Evolutionary conservation across 2,329 filamentous ascomycete genomes (phyloP).

Genomic region (Gremmenia infestans): DNA sequence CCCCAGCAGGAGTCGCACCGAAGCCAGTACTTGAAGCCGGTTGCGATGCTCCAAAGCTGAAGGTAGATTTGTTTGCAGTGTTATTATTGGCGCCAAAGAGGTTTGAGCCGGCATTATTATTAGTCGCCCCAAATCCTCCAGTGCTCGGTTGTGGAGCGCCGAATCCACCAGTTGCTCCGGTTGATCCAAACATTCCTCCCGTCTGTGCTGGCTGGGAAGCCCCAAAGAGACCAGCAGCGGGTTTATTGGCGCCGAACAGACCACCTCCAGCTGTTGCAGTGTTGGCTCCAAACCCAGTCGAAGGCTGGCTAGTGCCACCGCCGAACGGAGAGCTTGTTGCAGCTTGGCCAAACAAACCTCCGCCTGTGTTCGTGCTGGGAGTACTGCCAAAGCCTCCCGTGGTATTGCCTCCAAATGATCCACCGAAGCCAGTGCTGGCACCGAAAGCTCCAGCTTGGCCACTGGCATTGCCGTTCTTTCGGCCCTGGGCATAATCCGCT

Average conservation of each 20-base stretch:
- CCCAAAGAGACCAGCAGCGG: constrained; percentile 39
- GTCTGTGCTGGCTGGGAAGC: constrained; percentile 15
- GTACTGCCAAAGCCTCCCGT: constrained; percentile 24
- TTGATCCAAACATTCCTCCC: constrained; percentile 34
- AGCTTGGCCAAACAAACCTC: constrained; percentile 37
- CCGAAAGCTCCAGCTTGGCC: constrained; percentile 79
- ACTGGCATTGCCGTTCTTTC: constrained; percentile 75
- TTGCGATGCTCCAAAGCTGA: constrained; percentile 17
- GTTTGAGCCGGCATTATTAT: constrained; percentile 15
- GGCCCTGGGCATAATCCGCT: constrained; percentile 83
- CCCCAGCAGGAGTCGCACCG: constrained; percentile 10
- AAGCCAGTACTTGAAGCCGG: constrained; percentile 8
- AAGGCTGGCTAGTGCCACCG: constrained; percentile 33
- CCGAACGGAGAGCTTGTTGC: constrained; percentile 42
- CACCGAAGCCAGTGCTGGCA: constrained; percentile 33
- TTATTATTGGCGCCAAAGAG: constrained; percentile 24
- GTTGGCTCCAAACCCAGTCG: constrained; percentile 45
- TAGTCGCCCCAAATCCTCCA: constrained; percentile 21
- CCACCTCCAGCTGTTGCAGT: constrained; percentile 29
- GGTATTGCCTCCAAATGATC: constrained; percentile 30
- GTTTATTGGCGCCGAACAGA: constrained; percentile 37
- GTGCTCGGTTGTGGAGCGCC: constrained; percentile 27
- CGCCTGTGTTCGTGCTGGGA: constrained; percentile 28
- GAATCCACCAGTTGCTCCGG: constrained; percentile 33
- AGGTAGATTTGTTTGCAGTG: constrained; percentile 32